phyloP scores from a whole-genome alignment of 192 early-diverging fungal genomes.

The Lobosporangium transversale region DNA sequence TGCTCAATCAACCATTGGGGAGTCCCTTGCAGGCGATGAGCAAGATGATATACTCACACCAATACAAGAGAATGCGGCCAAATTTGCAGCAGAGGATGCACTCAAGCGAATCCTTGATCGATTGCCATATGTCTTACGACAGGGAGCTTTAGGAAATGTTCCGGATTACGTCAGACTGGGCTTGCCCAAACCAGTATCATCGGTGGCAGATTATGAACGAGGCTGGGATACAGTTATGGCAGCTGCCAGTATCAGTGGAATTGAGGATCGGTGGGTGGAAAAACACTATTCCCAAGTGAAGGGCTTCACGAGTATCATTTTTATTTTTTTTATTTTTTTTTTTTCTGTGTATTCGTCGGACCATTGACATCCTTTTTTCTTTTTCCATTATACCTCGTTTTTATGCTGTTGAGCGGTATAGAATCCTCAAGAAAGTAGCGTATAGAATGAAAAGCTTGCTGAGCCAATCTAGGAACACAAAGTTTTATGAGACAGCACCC shows the following conservation, averaged over 20 bases:
- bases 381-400: no score
- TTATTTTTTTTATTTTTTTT: no score
- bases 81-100: conserved; percentile 34
- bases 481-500: conserved; percentile 10
- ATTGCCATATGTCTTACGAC: conserved; percentile 35
- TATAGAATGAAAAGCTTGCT: conserved; percentile 25
- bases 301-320: no score
- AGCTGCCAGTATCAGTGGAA: conserved; percentile 26
- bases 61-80: conserved; percentile 16
- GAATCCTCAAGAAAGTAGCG: conserved; percentile 36
- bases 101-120: conserved; percentile 15
- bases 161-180: conserved; percentile 16
- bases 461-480: conserved; percentile 3
- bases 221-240: conserved; percentile 45
- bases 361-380: no score
- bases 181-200: conserved; percentile 13
- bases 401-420: background rate
- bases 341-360: no score
- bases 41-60: conserved; percentile 20
- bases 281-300: background rate
- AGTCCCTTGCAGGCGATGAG: conserved; percentile 5
- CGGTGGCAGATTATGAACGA: conserved; percentile 16
- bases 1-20: conserved; percentile 2
- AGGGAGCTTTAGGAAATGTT: conserved; percentile 22
- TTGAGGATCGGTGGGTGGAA: conserved; percentile 31